These are phyloP conservation scores for Bremia lactucae DNA, from an alignment of 352 stramenopile genomes.

Conservation along the genomic window DNA sequence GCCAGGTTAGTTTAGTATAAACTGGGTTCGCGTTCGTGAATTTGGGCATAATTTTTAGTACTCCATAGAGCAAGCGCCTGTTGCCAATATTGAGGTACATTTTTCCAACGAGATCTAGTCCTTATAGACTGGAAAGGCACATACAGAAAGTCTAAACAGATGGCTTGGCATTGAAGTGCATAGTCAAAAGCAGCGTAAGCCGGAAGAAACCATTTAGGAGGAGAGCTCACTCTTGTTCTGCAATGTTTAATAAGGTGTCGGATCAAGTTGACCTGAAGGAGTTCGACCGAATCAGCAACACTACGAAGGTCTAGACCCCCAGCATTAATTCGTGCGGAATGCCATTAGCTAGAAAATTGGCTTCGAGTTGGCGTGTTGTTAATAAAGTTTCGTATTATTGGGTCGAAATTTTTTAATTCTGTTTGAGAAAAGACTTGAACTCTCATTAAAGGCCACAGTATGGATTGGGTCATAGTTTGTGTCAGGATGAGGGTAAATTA, in stretches of 20 bases:
- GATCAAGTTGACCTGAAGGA: constrained; percentile 3
- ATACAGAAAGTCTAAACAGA: constrained; percentile 5
- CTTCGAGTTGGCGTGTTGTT: background rate
- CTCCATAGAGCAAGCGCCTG: background rate
- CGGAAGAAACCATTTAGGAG: constrained; percentile 4
- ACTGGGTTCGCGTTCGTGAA: constrained; percentile 1
- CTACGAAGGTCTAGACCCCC: background rate
- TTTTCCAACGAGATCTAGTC: background rate
- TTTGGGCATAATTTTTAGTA: constrained; percentile 2
- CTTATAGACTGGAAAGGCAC: background rate
- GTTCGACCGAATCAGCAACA: background rate
- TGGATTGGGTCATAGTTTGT: too few relatives aligned
- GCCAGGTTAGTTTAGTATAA: constrained; percentile 2
- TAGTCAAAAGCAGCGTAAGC: background rate
- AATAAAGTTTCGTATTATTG: background rate
- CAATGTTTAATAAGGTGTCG: constrained; percentile 1
- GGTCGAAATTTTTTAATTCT: too few relatives aligned
- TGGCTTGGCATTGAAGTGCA: background rate
- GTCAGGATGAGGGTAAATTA: too few relatives aligned
- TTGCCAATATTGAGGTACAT: background rate
- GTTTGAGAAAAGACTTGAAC: too few relatives aligned
- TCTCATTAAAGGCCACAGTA: too few relatives aligned
- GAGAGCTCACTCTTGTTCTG: background rate
- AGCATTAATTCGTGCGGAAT: background rate
- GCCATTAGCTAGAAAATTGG: background rate